Percentiles rank a stretch among this genome's conserved stretches.
Conservation (phyloP, 2,329 filamentous ascomycete genomes). For the Reticulascus tulasneorum region DNA sequence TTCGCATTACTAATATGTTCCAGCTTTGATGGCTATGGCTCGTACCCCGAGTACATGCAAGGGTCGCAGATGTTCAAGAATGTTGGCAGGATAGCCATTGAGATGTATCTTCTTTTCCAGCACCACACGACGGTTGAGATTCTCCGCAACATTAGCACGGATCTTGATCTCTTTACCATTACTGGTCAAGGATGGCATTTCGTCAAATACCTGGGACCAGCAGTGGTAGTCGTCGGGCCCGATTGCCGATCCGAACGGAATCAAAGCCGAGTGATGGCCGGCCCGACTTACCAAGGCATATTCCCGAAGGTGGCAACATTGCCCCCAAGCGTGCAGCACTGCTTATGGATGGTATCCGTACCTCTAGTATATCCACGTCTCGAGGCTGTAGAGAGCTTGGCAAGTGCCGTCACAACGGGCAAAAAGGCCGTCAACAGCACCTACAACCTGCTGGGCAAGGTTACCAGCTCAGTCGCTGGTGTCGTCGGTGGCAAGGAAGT, state of each 20-base stretch:
- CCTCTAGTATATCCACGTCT: constrained; percentile 87
- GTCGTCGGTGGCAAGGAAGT: constrained; percentile 93
- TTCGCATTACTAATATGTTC: constrained; percentile 11
- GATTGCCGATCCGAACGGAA: constrained; percentile 92
- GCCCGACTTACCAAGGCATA: constrained; percentile 93
- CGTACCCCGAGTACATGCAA: constrained; percentile 98
- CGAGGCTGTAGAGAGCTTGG: constrained; percentile 86
- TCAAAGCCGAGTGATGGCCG: constrained; percentile 87
- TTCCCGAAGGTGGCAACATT: constrained; percentile 93
- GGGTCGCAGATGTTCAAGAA: constrained; percentile 97
- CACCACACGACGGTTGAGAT: constrained; percentile 96
- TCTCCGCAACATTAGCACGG: constrained; percentile 80
- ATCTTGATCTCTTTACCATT: constrained; percentile 91
- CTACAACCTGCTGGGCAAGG: constrained; percentile 93
- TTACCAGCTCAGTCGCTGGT: constrained; percentile 90
- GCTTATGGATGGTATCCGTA: constrained; percentile 91
- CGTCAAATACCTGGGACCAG: constrained; percentile 90
- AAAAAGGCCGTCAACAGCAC: constrained; percentile 96
- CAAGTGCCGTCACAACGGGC: constrained; percentile 85
- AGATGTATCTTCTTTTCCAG: constrained; percentile 98
- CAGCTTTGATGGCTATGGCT: constrained; percentile 95
- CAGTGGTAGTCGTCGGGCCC: constrained; percentile 82
- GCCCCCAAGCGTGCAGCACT: constrained; percentile 91
- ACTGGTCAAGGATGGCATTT: constrained; percentile 99
- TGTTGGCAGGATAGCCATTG: constrained; percentile 88